Evolutionary conservation across 2,329 filamentous ascomycete genomes (phyloP).

Genomic region (Fusarium avenaceum): DNA sequence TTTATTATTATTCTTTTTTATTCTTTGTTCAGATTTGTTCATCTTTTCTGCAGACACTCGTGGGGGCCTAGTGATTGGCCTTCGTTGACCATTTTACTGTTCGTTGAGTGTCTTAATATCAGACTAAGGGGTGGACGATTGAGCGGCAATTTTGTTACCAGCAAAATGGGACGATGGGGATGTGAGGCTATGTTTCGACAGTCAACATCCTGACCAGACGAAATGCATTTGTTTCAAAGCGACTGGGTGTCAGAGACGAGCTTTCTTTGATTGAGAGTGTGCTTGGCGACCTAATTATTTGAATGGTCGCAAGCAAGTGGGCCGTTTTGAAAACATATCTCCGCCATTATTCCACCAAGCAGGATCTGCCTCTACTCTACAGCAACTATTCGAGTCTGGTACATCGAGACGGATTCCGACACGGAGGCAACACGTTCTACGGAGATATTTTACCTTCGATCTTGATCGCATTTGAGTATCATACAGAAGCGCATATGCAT

Average conservation of each 20-base stretch:
- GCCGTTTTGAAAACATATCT: neutral
- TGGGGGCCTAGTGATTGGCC: constrained; percentile 12
- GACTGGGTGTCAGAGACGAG: constrained; percentile 3
- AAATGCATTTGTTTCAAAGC: constrained; percentile 6
- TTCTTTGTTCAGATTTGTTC: constrained; percentile 10
- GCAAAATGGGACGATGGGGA: constrained; percentile 1
- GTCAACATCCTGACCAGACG: neutral
- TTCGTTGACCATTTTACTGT: constrained; percentile 12
- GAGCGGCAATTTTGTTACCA: neutral
- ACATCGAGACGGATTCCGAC: neutral
- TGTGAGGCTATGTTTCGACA: neutral
- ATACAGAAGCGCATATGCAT: constrained; percentile 22
- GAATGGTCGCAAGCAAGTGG: constrained; percentile 13
- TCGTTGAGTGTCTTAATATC: constrained; percentile 28
- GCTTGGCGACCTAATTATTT: constrained; percentile 5
- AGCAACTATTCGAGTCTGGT: neutral
- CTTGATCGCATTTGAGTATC: constrained; percentile 8
- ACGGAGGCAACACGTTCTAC: constrained; percentile 19
- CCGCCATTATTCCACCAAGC: constrained; percentile 10
- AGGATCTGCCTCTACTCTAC: constrained; percentile 9
- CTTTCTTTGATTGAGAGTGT: constrained; percentile 1
- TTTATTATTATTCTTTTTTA: constrained; percentile 16
- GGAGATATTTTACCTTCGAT: constrained; percentile 17
- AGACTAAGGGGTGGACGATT: constrained; percentile 21
- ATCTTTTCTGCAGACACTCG: constrained; percentile 23